A percentile compares a stretch with the other conserved stretches of the same genome.
Conservation (phyloP, 2,329 filamentous ascomycete genomes). For the Penicillium sp. region DNA sequence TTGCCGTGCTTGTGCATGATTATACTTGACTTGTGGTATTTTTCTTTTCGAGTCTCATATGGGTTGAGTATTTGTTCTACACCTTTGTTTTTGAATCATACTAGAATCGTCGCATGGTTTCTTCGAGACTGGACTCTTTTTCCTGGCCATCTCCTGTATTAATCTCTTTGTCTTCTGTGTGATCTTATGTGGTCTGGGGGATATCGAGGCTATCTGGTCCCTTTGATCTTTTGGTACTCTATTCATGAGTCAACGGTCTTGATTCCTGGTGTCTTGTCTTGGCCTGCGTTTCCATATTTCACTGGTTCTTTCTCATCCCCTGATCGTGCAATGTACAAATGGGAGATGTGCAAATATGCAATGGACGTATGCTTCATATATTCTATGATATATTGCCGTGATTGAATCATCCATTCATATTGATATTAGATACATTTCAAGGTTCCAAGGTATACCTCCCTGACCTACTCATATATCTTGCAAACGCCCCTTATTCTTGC, state of each 20-base stretch:
- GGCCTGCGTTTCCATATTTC: constrained; percentile 1
- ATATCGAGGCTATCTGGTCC: constrained; percentile 1
- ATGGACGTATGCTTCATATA: not conserved
- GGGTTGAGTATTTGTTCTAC: constrained; percentile 3
- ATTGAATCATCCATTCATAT: not conserved
- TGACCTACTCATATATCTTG: not conserved
- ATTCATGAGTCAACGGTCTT: constrained; percentile 18
- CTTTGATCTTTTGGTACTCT: not conserved
- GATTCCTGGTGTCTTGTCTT: constrained; percentile 10
- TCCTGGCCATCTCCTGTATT: constrained; percentile 19
- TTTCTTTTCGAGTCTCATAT: not conserved
- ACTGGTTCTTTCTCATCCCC: constrained; percentile 5
- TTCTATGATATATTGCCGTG: not conserved
- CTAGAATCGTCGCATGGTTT: constrained; percentile 17
- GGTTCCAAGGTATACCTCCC: not conserved
- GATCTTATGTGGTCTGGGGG: constrained; percentile 6
- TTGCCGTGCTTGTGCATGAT: not conserved
- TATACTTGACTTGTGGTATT: not conserved
- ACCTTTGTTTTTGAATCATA: constrained; percentile 11
- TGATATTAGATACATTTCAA: not conserved
- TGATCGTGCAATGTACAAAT: constrained; percentile 17
- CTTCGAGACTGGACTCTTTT: constrained; percentile 5
- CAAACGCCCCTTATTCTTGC: not conserved
- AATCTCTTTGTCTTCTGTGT: constrained; percentile 17
- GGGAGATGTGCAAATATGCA: constrained; percentile 20